These are phyloP conservation scores for Neltuma alba DNA, from an alignment of 306 rosid genomes.

Conservation along the genomic window DNA sequence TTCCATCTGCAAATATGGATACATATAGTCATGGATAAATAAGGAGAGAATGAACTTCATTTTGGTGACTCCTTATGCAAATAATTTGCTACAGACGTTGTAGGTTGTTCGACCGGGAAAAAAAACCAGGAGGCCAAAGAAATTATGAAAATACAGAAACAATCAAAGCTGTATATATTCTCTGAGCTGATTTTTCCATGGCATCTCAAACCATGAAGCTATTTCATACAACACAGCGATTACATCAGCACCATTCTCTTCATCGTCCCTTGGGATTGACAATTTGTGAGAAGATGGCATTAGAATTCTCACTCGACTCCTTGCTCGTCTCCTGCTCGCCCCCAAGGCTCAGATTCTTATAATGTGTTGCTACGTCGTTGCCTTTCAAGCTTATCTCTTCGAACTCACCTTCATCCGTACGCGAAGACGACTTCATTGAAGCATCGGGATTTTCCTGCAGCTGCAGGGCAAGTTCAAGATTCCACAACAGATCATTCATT, in stretches of 20 bases:
- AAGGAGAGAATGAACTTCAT: neutral
- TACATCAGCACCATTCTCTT: conserved; percentile 17
- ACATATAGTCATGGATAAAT: conserved; percentile 8
- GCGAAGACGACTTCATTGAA: conserved; percentile 31
- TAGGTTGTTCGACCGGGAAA: conserved; percentile 2
- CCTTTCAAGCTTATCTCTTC: conserved; percentile 39
- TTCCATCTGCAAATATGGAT: conserved; percentile 17
- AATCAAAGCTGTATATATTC: conserved; percentile 29
- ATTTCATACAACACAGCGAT: conserved; percentile 1
- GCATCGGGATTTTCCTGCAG: conserved; percentile 44
- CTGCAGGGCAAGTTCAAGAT: conserved; percentile 59
- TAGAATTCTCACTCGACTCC: conserved; percentile 9
- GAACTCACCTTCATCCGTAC: conserved; percentile 9
- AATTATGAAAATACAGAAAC: conserved; percentile 10
- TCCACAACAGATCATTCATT: conserved; percentile 62
- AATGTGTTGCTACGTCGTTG: conserved; percentile 34
- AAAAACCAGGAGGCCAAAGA: conserved; percentile 11
- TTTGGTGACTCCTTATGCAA: neutral
- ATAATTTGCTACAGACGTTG: neutral
- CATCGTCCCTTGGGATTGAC: conserved; percentile 39
- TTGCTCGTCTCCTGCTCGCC: conserved; percentile 39
- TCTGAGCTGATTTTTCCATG: conserved; percentile 3
- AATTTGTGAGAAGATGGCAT: conserved; percentile 40
- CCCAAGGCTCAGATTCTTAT: conserved; percentile 44
- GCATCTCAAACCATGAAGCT: conserved; percentile 29